Percentiles rank a stretch among this genome's conserved stretches.
phyloP scores from a whole-genome alignment of 2,329 filamentous ascomycete species.

The Pseudogymnoascus sp. region DNA sequence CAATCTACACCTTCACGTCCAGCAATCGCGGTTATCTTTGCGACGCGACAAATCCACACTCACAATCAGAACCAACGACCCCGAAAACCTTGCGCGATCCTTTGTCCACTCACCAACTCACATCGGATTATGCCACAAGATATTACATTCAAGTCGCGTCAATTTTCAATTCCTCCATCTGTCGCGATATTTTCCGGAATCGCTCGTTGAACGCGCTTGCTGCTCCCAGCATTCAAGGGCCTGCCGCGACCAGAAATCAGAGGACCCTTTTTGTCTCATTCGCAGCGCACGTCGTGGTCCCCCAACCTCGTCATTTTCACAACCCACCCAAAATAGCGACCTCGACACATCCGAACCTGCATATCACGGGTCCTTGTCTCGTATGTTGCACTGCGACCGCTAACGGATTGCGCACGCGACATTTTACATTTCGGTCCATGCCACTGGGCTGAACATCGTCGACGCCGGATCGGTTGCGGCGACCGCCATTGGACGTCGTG shows the following conservation, averaged over 20 bases:
- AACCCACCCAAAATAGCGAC: neutral
- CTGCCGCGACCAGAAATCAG: neutral
- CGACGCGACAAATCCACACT: neutral
- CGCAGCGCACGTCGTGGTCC: neutral
- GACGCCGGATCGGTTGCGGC: slow-evolving; percentile 1
- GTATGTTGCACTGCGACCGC: neutral
- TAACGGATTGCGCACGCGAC: neutral
- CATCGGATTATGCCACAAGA: neutral
- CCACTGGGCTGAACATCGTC: neutral
- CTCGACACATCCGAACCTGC: neutral
- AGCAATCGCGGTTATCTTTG: neutral
- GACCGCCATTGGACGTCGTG: neutral
- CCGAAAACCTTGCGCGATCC: neutral
- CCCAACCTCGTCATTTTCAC: neutral
- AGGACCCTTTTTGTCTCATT: neutral
- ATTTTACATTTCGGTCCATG: neutral
- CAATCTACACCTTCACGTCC: neutral
- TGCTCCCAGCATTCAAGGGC: neutral
- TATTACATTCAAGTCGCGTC: neutral
- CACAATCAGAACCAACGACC: neutral
- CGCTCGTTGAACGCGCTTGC: neutral
- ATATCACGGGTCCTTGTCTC: neutral
- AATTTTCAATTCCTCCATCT: neutral
- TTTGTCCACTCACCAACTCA: neutral
- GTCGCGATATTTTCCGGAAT: neutral